Evolutionary conservation across 2,329 filamentous ascomycete species (phyloP), one percentile per base, ranked within the genome.

Genomic region (Penicillium hesseltinei): DNA sequence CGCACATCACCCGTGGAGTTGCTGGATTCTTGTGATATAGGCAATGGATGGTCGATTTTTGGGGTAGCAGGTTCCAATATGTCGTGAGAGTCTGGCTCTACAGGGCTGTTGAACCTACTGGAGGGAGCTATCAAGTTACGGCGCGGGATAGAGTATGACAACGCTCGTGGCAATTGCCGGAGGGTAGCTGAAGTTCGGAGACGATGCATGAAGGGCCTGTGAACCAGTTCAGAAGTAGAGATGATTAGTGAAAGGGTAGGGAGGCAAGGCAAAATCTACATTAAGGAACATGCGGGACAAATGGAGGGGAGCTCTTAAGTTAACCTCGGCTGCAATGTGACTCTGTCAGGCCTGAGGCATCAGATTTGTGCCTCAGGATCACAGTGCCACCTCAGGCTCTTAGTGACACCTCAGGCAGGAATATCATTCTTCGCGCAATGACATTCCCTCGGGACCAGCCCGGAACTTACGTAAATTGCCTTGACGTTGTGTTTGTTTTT

Each of bases 391-490:
- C 27, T 10, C 27, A 29, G 27, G 29, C 29, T 29, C 1, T 23
- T 23, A 1, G 1, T 27, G 0, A 31, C 19, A 51, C 50, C 50
- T 45, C n/a, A 52, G 50, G 39, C 50, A 15, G 4, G 0, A 10
- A 7, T 27, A 17, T 51, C 38, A 43, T 36, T 36, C 29, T 25
- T 39, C n/a, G 10, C 5, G 39, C 21, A 7, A 49, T 38, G 46
- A 38, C 46, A 36, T 49, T 31, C 19, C 36, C 23, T 8, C 40
- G 17, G 51, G 39, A 11, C 31, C n/a, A 19, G 11, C 10, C 11
- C 27, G 50, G 40, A 17, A 38, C 51, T 64, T 64, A 62, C 64
- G 58, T 65, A 65, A 66, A 51, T 56, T 44, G n/a, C 39, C 43
- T 45, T 33, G 39, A 45, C 17, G 31, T 35, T 25, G 21, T 35